phyloP scores from a whole-genome alignment of 2,329 filamentous ascomycete species.

The Aspergillus quadrilineatus region DNA sequence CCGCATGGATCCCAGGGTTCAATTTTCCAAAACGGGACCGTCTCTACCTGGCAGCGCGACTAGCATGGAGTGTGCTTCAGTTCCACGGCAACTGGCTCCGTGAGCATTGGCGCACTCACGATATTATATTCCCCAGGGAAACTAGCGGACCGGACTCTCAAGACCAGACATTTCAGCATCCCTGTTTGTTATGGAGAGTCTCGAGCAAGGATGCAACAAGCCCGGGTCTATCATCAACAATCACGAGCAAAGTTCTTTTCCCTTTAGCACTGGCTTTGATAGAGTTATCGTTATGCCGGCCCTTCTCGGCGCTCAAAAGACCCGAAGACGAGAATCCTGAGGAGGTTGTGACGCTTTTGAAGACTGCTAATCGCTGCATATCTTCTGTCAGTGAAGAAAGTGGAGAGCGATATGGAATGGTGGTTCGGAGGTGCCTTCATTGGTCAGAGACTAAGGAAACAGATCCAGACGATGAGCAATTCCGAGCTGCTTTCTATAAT shows the following conservation, averaged over 20 bases:
- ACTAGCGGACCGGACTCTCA: not conserved
- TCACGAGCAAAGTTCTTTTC: not conserved
- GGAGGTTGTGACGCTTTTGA: not conserved
- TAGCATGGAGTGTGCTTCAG: slow-evolving; percentile 22
- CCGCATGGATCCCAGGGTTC: not conserved
- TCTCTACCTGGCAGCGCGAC: slow-evolving; percentile 14
- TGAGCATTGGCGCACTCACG: slow-evolving; percentile 14
- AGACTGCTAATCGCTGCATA: slow-evolving; percentile 4
- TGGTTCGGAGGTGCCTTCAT: slow-evolving; percentile 1
- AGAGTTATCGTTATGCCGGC: not conserved
- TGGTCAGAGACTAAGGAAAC: slow-evolving; percentile 3
- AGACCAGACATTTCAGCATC: not conserved
- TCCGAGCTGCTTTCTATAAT: not conserved
- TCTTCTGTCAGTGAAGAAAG: not conserved
- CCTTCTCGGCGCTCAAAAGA: not conserved
- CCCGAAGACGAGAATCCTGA: slow-evolving; percentile 1
- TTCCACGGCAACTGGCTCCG: slow-evolving; percentile 25
- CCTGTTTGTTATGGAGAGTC: not conserved
- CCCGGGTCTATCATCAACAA: not conserved
- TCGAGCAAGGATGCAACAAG: not conserved
- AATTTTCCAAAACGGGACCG: slow-evolving; percentile 9
- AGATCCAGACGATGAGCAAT: slow-evolving; percentile 1
- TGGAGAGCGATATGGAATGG: not conserved
- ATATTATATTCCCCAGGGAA: slow-evolving; percentile 17
- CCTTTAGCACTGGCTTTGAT: not conserved